A percentile compares a stretch with the other conserved stretches of the same genome.
Conservation (phyloP, 805 yeast species). For the Debaryomyces maramus region DNA sequence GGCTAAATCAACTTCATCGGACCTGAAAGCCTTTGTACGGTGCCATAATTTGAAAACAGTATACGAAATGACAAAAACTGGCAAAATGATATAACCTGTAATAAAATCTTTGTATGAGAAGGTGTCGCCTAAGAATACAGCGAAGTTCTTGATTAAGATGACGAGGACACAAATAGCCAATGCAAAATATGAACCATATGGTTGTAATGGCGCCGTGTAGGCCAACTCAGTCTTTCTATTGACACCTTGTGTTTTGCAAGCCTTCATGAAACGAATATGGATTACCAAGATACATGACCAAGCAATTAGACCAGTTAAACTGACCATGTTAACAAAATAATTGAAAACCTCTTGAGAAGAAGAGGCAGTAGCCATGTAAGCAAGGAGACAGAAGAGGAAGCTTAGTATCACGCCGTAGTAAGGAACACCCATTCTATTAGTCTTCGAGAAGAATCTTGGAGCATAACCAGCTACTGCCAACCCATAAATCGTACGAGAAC, state of each 20-base stretch:
- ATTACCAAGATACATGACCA: conserved; percentile 73
- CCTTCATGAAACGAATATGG: conserved; percentile 64
- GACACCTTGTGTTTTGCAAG: conserved; percentile 62
- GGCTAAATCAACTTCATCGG: conserved; percentile 60
- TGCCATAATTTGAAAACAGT: conserved; percentile 59
- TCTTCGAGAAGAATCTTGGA: conserved; percentile 63
- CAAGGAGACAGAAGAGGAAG: conserved; percentile 58
- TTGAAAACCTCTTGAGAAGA: conserved; percentile 57
- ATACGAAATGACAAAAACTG: conserved; percentile 55
- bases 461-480: conserved; percentile 74
- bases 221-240: conserved; percentile 51
- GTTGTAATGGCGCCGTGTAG: conserved; percentile 67
- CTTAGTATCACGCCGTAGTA: conserved; percentile 53
- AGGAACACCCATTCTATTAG: conserved; percentile 74
- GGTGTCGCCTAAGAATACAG: conserved; percentile 59
- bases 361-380: conserved; percentile 66
- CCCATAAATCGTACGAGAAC: conserved; percentile 73
- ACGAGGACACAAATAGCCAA: conserved; percentile 53
- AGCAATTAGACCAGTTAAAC: conserved; percentile 72
- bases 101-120: conserved; percentile 68
- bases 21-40: conserved; percentile 49
- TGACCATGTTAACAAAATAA: conserved; percentile 74
- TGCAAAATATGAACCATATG: conserved; percentile 64
- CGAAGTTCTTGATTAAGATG: conserved; percentile 66
- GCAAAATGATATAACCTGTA: conserved; percentile 77